Base-by-base conservation (phyloP, 495 filamentous ascomycete species). In the Pyrenula massariospora region DNA sequence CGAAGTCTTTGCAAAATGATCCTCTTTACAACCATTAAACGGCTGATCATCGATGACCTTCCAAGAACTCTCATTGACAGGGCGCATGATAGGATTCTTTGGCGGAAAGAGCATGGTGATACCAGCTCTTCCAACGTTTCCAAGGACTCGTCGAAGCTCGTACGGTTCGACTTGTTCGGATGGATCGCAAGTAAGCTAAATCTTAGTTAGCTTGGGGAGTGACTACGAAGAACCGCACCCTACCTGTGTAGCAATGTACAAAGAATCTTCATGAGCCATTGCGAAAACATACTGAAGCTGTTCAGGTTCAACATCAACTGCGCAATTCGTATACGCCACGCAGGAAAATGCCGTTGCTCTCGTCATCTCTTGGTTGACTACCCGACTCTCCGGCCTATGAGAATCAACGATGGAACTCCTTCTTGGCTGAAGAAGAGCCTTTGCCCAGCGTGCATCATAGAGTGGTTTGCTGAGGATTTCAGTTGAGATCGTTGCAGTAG, bases 71-170 rank as follows among this genome's bases (percentile, higher is more conserved):
- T 53, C 15, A 15, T 56, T 25, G 1, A 51, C 11, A 12, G 62
- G 48, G 22, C 57, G 50, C 12, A 59, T 61, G 12, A 48, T 51
- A 21, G 64, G 62, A 54, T 58, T 49, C 15, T 22, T 19, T n/a
- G 66, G 67, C 19, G 68, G 54, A 10, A 73, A 57, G 1, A 74
- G 51, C 12, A 73, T 57, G 2, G 61, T 58, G 2, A 73, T 55
- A 1, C 70, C 70, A 11, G 67, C 22, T 19, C 61, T 53, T 15
- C 70, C 71, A 51, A 73, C 59, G 54, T 71, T 73, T 1, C 71
- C 71, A 1, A 66, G 21, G 1, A 72, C 54, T 10, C 65, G 54
- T 11, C 53, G 36, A 12, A 70, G 61, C 11, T 61, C 48, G 11
- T 31, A 12, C 2, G 10, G 12, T 12, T 42, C 8, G 19, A 48